Evolutionary conservation across 768 basidiomycete species (phyloP).

Genomic region (Infundibulicybe gibba): DNA sequence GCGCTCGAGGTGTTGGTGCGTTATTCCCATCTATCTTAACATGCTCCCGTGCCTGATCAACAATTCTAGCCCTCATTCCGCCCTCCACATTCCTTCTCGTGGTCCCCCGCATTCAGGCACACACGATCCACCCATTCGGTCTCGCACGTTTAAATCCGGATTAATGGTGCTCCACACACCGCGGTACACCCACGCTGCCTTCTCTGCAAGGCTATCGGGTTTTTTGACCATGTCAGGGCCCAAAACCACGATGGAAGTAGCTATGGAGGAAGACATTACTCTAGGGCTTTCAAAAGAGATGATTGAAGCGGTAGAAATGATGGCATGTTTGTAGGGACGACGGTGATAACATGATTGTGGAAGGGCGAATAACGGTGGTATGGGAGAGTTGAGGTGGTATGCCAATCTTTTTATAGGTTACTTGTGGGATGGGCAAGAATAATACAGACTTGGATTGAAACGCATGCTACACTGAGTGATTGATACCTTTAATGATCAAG

Average conservation of each 20-base stretch:
- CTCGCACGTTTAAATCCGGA: constrained; percentile 69
- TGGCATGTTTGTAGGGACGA: constrained; percentile 79
- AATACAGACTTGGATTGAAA: too few relatives aligned
- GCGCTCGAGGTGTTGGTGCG: constrained; percentile 87
- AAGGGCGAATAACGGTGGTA: constrained; percentile 42
- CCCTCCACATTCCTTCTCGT: constrained; percentile 83
- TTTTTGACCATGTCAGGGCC: constrained; percentile 47
- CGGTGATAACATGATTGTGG: constrained; percentile 29
- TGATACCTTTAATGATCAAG: too few relatives aligned
- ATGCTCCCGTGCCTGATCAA: neutral
- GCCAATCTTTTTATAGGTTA: constrained; percentile 63
- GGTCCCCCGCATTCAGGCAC: constrained; percentile 58
- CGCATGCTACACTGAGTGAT: too few relatives aligned
- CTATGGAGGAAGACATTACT: constrained; percentile 65
- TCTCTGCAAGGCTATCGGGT: constrained; percentile 61
- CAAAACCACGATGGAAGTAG: constrained; percentile 67
- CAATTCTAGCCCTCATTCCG: constrained; percentile 72
- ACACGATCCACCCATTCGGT: constrained; percentile 68
- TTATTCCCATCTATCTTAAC: constrained; percentile 6
- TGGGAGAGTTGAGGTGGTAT: constrained; percentile 67
- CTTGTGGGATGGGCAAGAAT: constrained; percentile 65
- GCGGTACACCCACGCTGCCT: constrained; percentile 62
- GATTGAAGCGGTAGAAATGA: constrained; percentile 69
- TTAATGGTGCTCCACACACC: constrained; percentile 85
- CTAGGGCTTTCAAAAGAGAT: constrained; percentile 77